phyloP scores from a whole-genome alignment of 306 rosid genomes.

The Glycine latifolia region DNA sequence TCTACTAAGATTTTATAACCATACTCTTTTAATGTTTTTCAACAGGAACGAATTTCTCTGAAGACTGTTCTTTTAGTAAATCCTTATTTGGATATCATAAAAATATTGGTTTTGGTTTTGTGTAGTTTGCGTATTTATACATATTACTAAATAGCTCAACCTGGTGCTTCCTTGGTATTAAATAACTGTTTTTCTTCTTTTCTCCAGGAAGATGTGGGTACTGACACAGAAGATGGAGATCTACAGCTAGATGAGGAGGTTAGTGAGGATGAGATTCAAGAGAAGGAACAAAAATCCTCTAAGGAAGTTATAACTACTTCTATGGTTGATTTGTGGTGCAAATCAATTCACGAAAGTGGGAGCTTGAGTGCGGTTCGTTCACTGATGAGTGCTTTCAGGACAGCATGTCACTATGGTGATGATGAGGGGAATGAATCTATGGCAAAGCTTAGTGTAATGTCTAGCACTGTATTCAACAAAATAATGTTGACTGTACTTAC shows the following conservation, averaged over 20 bases:
- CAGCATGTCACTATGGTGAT: slow-evolving; percentile 96
- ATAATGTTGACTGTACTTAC: slow-evolving; percentile 82
- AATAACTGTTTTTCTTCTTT: slow-evolving; percentile 41
- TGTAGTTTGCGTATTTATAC: not conserved
- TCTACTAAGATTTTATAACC: not conserved
- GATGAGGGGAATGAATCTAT: slow-evolving; percentile 66
- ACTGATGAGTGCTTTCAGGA: slow-evolving; percentile 78
- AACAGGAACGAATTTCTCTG: slow-evolving; percentile 10
- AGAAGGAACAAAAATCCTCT: slow-evolving; percentile 53
- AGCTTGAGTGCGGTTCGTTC: slow-evolving; percentile 74
- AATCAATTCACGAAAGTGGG: slow-evolving; percentile 63
- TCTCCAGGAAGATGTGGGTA: slow-evolving; percentile 68
- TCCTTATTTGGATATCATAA: not conserved
- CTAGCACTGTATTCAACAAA: slow-evolving; percentile 88
- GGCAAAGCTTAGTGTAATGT: slow-evolving; percentile 71
- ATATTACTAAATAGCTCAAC: too few relatives aligned
- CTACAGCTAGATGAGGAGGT: slow-evolving; percentile 50
- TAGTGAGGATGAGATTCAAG: slow-evolving; percentile 43
- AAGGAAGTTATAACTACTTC: slow-evolving; percentile 68
- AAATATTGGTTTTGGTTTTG: too few relatives aligned
- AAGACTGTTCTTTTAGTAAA: not conserved
- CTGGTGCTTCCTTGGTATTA: slow-evolving; percentile 6
- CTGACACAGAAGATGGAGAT: slow-evolving; percentile 62
- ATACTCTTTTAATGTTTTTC: not conserved
- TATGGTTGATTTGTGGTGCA: slow-evolving; percentile 87